Evolutionary conservation across 2,329 filamentous ascomycete species (phyloP).

Genomic region (Xylaria sp.): DNA sequence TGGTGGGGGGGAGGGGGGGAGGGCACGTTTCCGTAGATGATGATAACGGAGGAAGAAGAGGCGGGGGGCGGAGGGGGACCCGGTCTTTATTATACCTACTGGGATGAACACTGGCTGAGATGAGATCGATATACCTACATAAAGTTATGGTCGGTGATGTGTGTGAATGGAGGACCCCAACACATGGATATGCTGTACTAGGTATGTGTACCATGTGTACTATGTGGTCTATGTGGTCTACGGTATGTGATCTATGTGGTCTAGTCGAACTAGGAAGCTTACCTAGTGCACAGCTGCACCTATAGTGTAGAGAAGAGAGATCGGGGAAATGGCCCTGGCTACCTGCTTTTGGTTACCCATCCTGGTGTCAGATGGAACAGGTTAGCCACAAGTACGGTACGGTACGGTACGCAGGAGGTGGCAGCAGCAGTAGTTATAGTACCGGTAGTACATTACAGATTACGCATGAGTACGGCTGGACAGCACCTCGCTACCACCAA

Average conservation of each 20-base stretch:
- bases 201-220: background rate
- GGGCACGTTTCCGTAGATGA: conserved; percentile 8
- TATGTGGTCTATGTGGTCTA: conserved; percentile 1
- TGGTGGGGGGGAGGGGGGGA: conserved; percentile 1
- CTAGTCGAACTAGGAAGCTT: background rate
- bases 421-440: background rate
- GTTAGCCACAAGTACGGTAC: conserved; percentile 3
- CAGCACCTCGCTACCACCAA: background rate
- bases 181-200: conserved; percentile 33
- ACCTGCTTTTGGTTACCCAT: conserved; percentile 30
- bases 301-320: conserved; percentile 11
- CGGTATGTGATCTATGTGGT: background rate
- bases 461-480: background rate
- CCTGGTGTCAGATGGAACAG: conserved; percentile 27
- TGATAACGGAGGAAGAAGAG: background rate
- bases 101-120: conserved; percentile 26
- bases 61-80: conserved; percentile 12
- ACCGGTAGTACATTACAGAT: background rate
- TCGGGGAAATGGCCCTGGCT: conserved; percentile 33
- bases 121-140: conserved; percentile 31
- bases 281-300: conserved; percentile 3
- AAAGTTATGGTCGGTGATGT: conserved; percentile 22
- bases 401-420: background rate
- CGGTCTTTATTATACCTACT: conserved; percentile 28
- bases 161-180: conserved; percentile 30